phyloP scores from a whole-genome alignment of 208 protist species.

The Leishmania lainsoni region DNA sequence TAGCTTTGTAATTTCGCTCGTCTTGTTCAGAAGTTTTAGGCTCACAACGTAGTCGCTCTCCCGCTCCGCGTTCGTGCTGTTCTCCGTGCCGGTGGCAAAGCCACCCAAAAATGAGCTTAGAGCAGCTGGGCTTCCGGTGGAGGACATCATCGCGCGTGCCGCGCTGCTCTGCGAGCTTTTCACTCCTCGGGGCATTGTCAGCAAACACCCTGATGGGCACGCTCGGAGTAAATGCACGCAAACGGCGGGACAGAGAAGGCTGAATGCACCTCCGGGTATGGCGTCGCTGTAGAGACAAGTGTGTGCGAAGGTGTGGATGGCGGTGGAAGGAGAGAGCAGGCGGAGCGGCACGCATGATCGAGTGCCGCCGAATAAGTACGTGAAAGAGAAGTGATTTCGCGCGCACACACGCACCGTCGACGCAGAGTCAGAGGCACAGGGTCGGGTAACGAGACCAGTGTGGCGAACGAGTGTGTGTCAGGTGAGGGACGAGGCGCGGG shows the following conservation, averaged over 20 bases:
- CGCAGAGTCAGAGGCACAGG: not conserved
- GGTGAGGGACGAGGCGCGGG: too few relatives aligned
- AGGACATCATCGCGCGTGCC: constrained; percentile 53
- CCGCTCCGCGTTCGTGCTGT: constrained; percentile 26
- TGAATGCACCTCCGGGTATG: not conserved
- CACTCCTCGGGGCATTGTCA: constrained; percentile 31
- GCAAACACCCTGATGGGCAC: too few relatives aligned
- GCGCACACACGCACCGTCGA: not conserved
- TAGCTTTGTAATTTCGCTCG: constrained; percentile 84
- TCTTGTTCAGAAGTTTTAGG: constrained; percentile 77
- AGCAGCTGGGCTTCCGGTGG: constrained; percentile 51
- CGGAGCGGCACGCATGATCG: not conserved
- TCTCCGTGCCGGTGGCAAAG: constrained; percentile 36
- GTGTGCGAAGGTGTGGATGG: not conserved
- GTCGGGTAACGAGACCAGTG: not conserved
- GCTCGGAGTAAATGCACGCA: too few relatives aligned
- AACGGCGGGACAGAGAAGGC: too few relatives aligned
- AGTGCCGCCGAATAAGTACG: not conserved
- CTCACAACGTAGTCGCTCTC: constrained; percentile 62
- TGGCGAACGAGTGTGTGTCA: not conserved
- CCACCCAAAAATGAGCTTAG: constrained; percentile 77
- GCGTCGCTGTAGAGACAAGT: not conserved
- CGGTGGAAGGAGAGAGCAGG: not conserved
- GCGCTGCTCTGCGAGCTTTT: constrained; percentile 69
- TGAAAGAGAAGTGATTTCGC: not conserved